phyloP scores from a whole-genome alignment of 2,329 filamentous ascomycete species.

The Aurifilum marmelostoma region DNA sequence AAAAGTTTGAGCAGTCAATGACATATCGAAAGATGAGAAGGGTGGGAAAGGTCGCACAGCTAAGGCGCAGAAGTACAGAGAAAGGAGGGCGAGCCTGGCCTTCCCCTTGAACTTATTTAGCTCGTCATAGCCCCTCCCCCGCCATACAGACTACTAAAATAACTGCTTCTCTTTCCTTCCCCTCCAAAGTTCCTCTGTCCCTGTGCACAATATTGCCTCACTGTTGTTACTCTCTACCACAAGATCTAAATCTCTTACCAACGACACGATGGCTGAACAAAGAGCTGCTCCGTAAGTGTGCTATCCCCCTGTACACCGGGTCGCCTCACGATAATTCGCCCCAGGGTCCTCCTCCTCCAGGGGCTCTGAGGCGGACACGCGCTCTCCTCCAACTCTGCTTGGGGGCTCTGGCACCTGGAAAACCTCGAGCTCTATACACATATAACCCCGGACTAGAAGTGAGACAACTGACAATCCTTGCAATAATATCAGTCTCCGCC shows the following conservation, averaged over 20 bases:
- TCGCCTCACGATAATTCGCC: background rate
- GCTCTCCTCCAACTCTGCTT: background rate
- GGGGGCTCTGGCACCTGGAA: background rate
- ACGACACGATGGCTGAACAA: constrained; percentile 40
- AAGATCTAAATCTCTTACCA: background rate
- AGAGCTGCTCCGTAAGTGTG: constrained; percentile 41
- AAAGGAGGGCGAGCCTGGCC: background rate
- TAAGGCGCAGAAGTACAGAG: background rate
- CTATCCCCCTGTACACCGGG: background rate
- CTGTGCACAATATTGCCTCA: background rate
- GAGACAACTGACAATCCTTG: constrained; percentile 2
- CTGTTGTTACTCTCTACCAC: background rate
- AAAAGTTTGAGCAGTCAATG: constrained; percentile 19
- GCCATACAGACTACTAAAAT: background rate
- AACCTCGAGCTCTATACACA: background rate
- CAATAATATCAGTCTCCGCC: constrained; percentile 60
- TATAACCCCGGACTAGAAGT: background rate
- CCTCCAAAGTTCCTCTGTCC: background rate
- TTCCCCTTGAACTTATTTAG: background rate
- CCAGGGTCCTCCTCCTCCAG: background rate
- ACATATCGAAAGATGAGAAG: constrained; percentile 3
- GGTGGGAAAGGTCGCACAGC: background rate
- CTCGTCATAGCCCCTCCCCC: constrained; percentile 10
- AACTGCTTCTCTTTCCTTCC: background rate
- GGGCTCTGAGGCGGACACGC: background rate